These are phyloP conservation scores for Phyllosticta citribraziliensis DNA, from an alignment of 2,329 filamentous ascomycete genomes.

Conservation along the genomic window DNA sequence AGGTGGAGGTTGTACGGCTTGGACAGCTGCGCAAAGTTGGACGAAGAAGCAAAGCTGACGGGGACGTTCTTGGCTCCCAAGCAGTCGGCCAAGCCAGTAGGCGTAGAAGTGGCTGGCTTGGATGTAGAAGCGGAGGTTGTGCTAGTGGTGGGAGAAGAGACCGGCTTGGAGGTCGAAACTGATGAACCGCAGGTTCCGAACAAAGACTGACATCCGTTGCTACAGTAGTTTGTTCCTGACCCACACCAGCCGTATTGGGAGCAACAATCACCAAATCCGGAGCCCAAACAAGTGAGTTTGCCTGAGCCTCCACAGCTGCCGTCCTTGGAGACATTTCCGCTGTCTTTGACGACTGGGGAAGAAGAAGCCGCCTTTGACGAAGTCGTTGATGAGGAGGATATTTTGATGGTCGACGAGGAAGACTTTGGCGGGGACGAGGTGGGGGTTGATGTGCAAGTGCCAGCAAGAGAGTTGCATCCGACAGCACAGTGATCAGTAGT, in stretches of 20 bases:
- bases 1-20: slow-evolving; percentile 29
- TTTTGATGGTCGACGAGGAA: neutral
- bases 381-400: neutral
- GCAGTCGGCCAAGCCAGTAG: slow-evolving; percentile 18
- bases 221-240: slow-evolving; percentile 5
- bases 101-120: neutral
- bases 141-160: neutral
- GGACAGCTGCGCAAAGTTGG: slow-evolving; percentile 16
- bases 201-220: slow-evolving; percentile 7
- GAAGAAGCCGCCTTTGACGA: neutral
- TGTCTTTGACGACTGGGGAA: neutral
- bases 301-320: slow-evolving; percentile 4
- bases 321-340: slow-evolving; percentile 1
- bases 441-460: neutral
- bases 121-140: neutral
- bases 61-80: slow-evolving; percentile 26
- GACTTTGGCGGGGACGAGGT: neutral
- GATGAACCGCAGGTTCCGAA: slow-evolving; percentile 2
- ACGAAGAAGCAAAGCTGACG: slow-evolving; percentile 10
- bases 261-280: slow-evolving; percentile 9
- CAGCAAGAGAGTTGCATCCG: neutral
- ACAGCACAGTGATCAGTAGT: neutral
- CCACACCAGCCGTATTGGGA: slow-evolving; percentile 11
- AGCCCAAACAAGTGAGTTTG: slow-evolving; percentile 8
- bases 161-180: neutral